These are phyloP conservation scores for Coffea eugenioides DNA, from an alignment of 257 asterid species.

Conservation along the genomic window DNA sequence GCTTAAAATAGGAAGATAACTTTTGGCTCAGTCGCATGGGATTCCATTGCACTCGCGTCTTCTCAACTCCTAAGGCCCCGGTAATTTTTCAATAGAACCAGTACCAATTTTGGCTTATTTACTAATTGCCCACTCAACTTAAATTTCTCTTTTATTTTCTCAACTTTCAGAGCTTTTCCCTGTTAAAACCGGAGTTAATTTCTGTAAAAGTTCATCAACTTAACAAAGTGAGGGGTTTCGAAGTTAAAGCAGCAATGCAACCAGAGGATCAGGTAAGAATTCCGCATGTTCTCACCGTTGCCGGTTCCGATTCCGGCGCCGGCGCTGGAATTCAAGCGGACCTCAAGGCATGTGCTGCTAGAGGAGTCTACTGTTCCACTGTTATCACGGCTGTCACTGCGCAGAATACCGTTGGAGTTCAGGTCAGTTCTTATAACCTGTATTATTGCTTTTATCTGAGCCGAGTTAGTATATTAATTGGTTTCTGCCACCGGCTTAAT, in stretches of 20 bases:
- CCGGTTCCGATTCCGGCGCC: conserved; percentile 94
- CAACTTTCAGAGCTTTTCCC: conserved; percentile 6
- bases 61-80: conserved; percentile 17
- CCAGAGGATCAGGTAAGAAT: conserved; percentile 40
- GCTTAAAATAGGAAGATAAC: too few relatives aligned
- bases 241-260: conserved; percentile 42
- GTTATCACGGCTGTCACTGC: conserved; percentile 93
- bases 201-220: neutral
- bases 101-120: neutral
- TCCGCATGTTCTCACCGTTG: conserved; percentile 88
- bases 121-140: neutral
- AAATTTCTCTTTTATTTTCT: neutral
- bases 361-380: conserved; percentile 88
- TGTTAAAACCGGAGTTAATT: neutral
- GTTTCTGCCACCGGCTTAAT: neutral
- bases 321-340: conserved; percentile 99
- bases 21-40: conserved; percentile 1
- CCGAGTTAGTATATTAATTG: neutral
- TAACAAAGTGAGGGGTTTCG: conserved; percentile 26
- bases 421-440: conserved; percentile 36
- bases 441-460: too few relatives aligned
- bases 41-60: conserved; percentile 6
- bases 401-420: conserved; percentile 91
- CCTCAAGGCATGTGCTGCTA: conserved; percentile 81
- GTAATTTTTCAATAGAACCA: neutral